phyloP scores from a whole-genome alignment of 1,139 yeast species.

The Taiozyma sp. region DNA sequence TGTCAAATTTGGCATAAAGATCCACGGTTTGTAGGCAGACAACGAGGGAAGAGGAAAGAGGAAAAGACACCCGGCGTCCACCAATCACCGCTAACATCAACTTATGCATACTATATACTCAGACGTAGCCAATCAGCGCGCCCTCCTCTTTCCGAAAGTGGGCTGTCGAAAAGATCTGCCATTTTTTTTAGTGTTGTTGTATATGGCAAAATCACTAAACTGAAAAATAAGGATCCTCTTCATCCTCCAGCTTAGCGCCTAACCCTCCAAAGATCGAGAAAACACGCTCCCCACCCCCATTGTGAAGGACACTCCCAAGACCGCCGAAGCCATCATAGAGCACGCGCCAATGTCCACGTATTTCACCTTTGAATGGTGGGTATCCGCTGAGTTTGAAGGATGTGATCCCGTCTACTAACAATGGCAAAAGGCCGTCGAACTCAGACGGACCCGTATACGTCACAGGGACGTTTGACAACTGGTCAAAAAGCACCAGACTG shows the following conservation, averaged over 20 bases:
- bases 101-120: too few species aligned
- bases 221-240: background rate
- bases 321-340: background rate
- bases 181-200: background rate
- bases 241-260: background rate
- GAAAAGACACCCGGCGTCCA: background rate
- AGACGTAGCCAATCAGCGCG: too few species aligned
- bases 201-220: background rate
- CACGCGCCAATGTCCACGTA: conserved; percentile 1
- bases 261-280: too few species aligned
- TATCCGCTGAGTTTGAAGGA: background rate
- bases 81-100: background rate
- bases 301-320: background rate
- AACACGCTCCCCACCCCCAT: too few species aligned
- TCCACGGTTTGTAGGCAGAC: background rate
- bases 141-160: background rate
- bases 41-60: too few species aligned
- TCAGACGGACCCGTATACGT: conserved; percentile 17
- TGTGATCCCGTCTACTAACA: background rate
- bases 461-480: conserved; percentile 62
- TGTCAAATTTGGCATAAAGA: background rate
- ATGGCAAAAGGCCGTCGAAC: conserved; percentile 14
- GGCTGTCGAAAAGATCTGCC: background rate
- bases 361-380: conserved; percentile 16
- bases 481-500: conserved; percentile 49